Evolutionary conservation across 2,329 filamentous ascomycete genomes (phyloP).

Genomic region (Venturia carpophila): DNA sequence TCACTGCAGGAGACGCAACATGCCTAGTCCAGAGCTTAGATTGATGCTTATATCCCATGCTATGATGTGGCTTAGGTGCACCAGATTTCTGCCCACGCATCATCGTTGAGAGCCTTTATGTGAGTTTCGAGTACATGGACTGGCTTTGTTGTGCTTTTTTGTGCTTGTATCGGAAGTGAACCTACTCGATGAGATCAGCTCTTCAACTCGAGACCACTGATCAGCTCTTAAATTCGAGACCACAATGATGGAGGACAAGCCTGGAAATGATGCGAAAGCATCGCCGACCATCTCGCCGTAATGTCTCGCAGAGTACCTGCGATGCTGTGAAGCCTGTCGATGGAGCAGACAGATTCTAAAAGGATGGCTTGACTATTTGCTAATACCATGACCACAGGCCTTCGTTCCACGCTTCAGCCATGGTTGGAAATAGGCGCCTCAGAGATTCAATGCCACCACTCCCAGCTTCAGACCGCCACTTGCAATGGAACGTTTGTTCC

Average conservation of each 20-base stretch:
- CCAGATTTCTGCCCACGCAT: neutral
- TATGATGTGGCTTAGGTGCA: neutral
- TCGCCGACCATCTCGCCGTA: neutral
- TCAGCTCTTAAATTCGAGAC: neutral
- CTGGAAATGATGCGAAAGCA: neutral
- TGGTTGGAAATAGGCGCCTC: neutral
- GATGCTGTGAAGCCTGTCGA: neutral
- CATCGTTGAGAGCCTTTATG: neutral
- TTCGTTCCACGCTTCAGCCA: neutral
- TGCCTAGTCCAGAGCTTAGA: neutral
- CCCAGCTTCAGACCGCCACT: neutral
- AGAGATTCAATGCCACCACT: neutral
- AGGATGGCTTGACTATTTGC: neutral
- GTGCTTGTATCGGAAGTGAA: neutral
- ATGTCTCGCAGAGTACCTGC: neutral
- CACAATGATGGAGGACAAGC: neutral
- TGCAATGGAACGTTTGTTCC: neutral
- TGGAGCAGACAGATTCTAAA: neutral
- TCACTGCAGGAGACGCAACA: neutral
- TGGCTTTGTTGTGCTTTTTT: neutral
- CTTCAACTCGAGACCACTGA: neutral
- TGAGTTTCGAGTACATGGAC: neutral
- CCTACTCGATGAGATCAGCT: neutral
- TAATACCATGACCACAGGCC: neutral
- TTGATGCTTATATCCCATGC: neutral